Conservation (phyloP, 768 basidiomycete species). For the Pleurotus citrinopileatus region DNA sequence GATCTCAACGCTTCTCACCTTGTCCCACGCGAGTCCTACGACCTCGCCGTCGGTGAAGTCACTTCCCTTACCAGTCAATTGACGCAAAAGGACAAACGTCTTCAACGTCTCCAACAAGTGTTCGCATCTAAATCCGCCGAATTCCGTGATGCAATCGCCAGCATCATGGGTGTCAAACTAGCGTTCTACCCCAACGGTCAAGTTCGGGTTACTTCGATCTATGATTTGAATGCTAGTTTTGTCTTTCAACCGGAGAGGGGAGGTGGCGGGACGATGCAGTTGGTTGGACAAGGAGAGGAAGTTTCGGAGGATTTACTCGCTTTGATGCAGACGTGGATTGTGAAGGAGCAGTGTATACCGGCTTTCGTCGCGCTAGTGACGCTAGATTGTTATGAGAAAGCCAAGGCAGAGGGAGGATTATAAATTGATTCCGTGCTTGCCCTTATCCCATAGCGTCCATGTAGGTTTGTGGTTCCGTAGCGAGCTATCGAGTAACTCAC, state of each 20-base stretch:
- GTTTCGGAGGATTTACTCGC: conserved; percentile 73
- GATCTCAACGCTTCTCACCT: conserved; percentile 31
- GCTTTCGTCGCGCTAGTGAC: conserved; percentile 89
- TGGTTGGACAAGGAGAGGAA: conserved; percentile 70
- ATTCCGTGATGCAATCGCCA: conserved; percentile 87
- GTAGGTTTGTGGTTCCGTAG: no score
- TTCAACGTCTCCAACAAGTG: conserved; percentile 79
- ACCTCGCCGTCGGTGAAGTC: conserved; percentile 68
- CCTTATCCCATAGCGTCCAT: no score
- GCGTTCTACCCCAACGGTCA: conserved; percentile 90
- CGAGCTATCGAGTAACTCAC: no score
- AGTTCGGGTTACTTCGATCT: conserved; percentile 87
- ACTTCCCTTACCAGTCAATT: conserved; percentile 60
- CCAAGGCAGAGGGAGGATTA: conserved; percentile 36
- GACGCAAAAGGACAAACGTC: conserved; percentile 78
- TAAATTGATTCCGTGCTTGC: no score
- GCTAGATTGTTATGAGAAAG: conserved; percentile 81
- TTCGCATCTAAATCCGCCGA: conserved; percentile 84
- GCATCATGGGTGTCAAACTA: conserved; percentile 88
- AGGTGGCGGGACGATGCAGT: conserved; percentile 59
- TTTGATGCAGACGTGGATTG: conserved; percentile 83
- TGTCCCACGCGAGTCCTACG: conserved; percentile 81
- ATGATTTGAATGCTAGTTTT: conserved; percentile 83
- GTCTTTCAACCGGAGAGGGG: conserved; percentile 69
- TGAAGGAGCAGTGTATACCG: conserved; percentile 80